These are phyloP conservation scores for Penicillium salamii DNA, from an alignment of 495 filamentous ascomycete genomes.

Conservation along the genomic window DNA sequence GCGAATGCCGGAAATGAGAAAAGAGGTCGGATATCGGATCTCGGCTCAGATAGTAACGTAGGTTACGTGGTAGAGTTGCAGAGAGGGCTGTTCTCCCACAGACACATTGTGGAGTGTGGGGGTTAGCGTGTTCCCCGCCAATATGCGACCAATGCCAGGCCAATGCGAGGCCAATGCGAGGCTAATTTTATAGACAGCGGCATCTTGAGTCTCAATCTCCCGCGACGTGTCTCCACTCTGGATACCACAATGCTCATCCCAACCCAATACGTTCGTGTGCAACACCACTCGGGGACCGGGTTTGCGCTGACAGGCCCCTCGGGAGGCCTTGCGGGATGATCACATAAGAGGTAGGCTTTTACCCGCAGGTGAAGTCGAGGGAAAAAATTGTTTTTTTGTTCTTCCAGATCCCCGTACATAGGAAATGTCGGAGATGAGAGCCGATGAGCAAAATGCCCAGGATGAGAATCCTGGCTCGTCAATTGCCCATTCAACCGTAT, in stretches of 20 bases:
- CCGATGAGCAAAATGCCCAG: too few relatives aligned
- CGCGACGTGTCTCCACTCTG: not conserved
- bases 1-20: too few relatives aligned
- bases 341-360: not conserved
- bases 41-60: not conserved
- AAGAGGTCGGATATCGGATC: not conserved
- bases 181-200: too few relatives aligned
- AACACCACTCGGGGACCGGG: too few relatives aligned
- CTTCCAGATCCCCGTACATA: not conserved
- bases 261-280: not conserved
- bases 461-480: not conserved
- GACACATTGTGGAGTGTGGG: not conserved
- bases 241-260: not conserved
- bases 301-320: not conserved
- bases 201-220: too few relatives aligned
- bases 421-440: slow-evolving; percentile 12
- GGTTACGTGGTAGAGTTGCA: not conserved
- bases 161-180: too few relatives aligned
- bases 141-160: too few relatives aligned
- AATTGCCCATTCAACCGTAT: slow-evolving; percentile 8
- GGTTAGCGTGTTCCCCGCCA: not conserved
- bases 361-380: too few relatives aligned
- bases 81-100: not conserved
- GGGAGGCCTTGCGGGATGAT: not conserved
- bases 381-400: not conserved